Base-by-base conservation (phyloP, 2,329 filamentous ascomycete genomes). In the Penicillium griseofulvum region DNA sequence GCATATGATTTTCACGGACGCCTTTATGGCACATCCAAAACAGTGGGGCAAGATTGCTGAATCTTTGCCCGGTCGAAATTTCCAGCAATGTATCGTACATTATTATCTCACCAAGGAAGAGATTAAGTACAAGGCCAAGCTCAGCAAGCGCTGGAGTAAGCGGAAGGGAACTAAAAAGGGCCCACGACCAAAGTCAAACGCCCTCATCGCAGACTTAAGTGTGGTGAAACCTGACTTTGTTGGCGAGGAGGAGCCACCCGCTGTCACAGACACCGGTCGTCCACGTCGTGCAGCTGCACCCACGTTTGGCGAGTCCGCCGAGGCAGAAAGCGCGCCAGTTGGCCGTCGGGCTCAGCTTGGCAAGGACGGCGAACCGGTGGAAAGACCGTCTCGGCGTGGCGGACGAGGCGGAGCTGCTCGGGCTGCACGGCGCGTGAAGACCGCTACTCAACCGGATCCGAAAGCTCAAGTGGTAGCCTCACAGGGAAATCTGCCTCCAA, bases 41-140 rank as follows among this genome's bases (percentile, higher is more conserved):
- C 78, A 76, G 68, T 81, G 78, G 76, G 77, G 78, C 22, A 78
- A 78, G 59, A 81, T 81, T 56, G 78, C 78, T 3, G 75, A 78
- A 48, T 68, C 71, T 24, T 60, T 80, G 26, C 75, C 77, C 34
- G 75, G 74, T 12, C 74, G 78, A 22, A 71, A 73, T 36, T 80
- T 76, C 66, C 72, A 77, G 59, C 73, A 80, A 52, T 81, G 78
- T 57, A 79, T 81, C 47, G 64, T 75, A 49, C 78, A 81, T 60
- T 81, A 81, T 58, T 81, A 81, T 59, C 65, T 78, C 52, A 81
- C 78, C 4, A 81, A 81, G 60, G 72, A 75, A 54, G 74, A 78
- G 43, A 76, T 76, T 50, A 78, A 78, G 46, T 80, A 80, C 65
- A 80, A 80, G 61, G 77, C 77, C 14, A 76, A 78, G 49, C 70